Evolutionary conservation across 306 rosid species (phyloP).

Genomic region (Vachellia collinsii): DNA sequence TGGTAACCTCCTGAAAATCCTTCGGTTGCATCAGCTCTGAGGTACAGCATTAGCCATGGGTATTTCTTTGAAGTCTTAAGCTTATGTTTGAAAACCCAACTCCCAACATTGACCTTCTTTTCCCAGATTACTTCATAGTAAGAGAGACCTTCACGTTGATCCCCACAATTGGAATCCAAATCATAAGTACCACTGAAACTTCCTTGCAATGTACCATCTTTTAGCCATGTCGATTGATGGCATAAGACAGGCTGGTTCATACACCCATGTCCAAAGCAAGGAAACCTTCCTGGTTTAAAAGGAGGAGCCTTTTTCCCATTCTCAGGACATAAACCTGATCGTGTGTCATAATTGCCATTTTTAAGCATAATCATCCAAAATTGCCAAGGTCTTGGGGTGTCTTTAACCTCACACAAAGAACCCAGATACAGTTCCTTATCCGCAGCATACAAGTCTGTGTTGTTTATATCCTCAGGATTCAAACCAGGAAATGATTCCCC

Average conservation of each 20-base stretch:
- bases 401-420: neutral
- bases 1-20: constrained; percentile 3
- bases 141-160: neutral
- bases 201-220: neutral
- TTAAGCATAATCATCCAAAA: constrained; percentile 9
- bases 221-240: neutral
- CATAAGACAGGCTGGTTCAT: constrained; percentile 11
- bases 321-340: neutral
- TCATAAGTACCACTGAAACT: neutral
- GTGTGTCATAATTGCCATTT: neutral
- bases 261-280: constrained; percentile 6
- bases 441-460: neutral
- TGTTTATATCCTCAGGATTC: neutral
- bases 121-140: neutral
- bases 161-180: neutral
- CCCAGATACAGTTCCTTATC: neutral
- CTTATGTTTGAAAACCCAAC: constrained; percentile 9
- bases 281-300: constrained; percentile 4
- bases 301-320: neutral
- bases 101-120: neutral
- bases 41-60: neutral
- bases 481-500: constrained; percentile 54
- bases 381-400: neutral
- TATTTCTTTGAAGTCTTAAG: neutral
- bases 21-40: neutral